Evolutionary conservation across 176 grass and related monocot genomes (phyloP), one percentile per base, ranked within the genome.

Genomic region (Musa schizocarpa): DNA sequence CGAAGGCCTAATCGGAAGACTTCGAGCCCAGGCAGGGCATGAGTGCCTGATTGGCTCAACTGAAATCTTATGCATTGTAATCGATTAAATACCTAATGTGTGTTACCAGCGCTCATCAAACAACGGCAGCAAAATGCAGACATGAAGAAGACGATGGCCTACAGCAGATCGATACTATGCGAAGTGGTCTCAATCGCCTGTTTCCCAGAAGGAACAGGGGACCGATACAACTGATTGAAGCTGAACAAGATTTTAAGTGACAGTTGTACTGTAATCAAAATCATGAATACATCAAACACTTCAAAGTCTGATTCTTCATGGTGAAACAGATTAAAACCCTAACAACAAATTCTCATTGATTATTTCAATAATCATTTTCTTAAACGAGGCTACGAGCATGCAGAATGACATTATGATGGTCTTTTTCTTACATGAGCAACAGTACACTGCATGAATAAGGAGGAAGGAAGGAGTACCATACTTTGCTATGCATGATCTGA

Each of bases 401-500:
- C 62, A 24, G 1, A 26, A 64, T 24, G 2, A 24, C 62, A 65
- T 12, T 20, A 27, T 11, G 56, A 59, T n/a, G 57, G 17, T 21
- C 57, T 61, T 6, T 43, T 61, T 61, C 63, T 26, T 65, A 26
- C 63, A 12, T 10, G 22, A 65, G 63, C 23, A 17, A 51, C 9
- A 48, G 6, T 69, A 50, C 67, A 69, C 19, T 50, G 27, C 67
- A 50, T 9, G 13, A 61, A 8, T 14, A 20, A 9, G 11, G 22
- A 61, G 17, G 67, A 50, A 9, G 11, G 13, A 19, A 34, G 67
- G 14, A 50, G 26, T 27, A 27, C 26, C 26, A 27, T 27, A 27
- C 26, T 27, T 27, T 19, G 67, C 34, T 70, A 70, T 70, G 51
- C 68, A 51, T 10, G 43, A 70, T 70, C 68, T n/a, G 68, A 70